Base-by-base conservation (phyloP, 1,139 yeast species). In the Nakaseomyces uthaithaninus region DNA sequence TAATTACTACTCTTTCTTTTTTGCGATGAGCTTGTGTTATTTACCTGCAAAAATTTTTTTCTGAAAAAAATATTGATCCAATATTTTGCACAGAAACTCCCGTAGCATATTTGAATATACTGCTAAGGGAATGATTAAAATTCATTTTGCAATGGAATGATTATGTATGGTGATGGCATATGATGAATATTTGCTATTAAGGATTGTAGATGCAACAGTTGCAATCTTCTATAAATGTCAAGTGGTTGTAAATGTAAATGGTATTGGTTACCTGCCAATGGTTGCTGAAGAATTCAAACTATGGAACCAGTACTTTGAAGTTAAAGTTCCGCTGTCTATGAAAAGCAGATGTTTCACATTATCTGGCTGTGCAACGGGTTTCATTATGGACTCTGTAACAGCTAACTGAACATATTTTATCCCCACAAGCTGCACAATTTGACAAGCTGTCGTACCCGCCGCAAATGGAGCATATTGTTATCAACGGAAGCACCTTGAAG, bases 331-430 rank as follows among this genome's bases (percentile, higher is more conserved):
- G n/a, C n/a, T n/a, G n/a, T n/a, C n/a, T n/a, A n/a, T n/a, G n/a
- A 7, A 22, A 22, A 22, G 9, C 10, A 22, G 24, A 7, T 7
- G 10, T 22, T 7, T 7, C 9, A 10, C 7, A 3, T 34, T 33
- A 38, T 33, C 37, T 38, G 19, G 20, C 27, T 8, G 46, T 39
- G 38, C 64, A 59, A 38, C 64, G 53, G 17, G 64, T 56, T 34
- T 59, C 64, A 39, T 55, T 57, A 41, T 59, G 64, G 27, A 57
- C 33, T 28, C 46, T 55, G 37, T 47, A 59, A 42, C 64, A 59
- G 20, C 46, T 49, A 19, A 59, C 43, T 11, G 60, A 57, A 40
- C 64, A 59, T 14, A 59, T 50, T 38, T 57, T 59, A 40, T 54
- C 57, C 4, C 51, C 51, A 45, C 64, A 59, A 14, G 49, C 48